phyloP scores from a whole-genome alignment of 257 asterid species.

The Rubia yunnanensis region DNA sequence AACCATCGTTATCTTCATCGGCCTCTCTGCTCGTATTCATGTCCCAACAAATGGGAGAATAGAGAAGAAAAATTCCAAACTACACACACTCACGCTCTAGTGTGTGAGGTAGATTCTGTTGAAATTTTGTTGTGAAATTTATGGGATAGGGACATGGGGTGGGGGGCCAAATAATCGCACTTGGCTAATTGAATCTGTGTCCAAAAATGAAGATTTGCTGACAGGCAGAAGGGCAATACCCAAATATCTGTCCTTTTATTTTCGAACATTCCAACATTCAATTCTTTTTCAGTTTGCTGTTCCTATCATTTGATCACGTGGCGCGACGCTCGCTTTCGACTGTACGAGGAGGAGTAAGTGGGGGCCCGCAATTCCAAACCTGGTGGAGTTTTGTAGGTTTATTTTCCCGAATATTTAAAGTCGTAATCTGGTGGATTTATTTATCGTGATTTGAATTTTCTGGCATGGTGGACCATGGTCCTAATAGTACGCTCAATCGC shows the following conservation, averaged over 20 bases:
- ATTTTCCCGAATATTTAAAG: neutral
- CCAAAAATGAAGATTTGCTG: slow-evolving; percentile 15
- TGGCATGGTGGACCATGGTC: slow-evolving; percentile 2
- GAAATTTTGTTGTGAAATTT: neutral
- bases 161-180: neutral
- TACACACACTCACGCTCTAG: slow-evolving; percentile 9
- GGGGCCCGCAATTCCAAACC: slow-evolving; percentile 12
- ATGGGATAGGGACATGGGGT: neutral
- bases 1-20: too few species aligned
- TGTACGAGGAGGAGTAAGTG: neutral
- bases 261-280: slow-evolving; percentile 10
- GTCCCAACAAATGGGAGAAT: neutral
- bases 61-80: neutral
- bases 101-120: neutral
- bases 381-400: neutral
- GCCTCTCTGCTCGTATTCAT: too few species aligned
- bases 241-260: neutral
- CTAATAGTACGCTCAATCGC: slow-evolving; percentile 6
- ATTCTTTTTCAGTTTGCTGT: slow-evolving; percentile 1
- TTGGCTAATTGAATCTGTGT: neutral
- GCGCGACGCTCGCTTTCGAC: neutral
- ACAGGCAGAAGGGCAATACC: too few species aligned
- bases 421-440: neutral
- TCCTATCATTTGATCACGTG: slow-evolving; percentile 10
- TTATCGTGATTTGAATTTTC: slow-evolving; percentile 9